phyloP scores from a whole-genome alignment of 169 alveolate genomes.

The Ichthyophthirius multifiliis region DNA sequence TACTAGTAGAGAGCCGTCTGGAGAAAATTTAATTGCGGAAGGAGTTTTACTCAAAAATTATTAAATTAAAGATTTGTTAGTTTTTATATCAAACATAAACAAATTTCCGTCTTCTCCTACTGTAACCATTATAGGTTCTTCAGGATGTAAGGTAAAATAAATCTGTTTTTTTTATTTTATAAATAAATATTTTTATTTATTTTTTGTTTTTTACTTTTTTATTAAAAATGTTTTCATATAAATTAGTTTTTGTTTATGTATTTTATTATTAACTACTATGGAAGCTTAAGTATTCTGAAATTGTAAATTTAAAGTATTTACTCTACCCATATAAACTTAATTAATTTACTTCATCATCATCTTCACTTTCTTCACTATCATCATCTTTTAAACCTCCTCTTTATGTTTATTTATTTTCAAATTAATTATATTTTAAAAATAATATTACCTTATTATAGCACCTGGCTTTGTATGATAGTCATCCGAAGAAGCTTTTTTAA shows the following conservation, averaged over 20 bases:
- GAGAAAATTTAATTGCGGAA: slow-evolving; percentile 68
- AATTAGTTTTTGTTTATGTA: slow-evolving; percentile 13
- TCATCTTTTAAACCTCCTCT: slow-evolving; percentile 10
- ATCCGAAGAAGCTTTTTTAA: slow-evolving; percentile 24
- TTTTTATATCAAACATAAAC: slow-evolving; percentile 68
- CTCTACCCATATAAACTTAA: not conserved
- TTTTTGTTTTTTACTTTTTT: not conserved
- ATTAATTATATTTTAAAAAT: not conserved
- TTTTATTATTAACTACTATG: slow-evolving; percentile 47
- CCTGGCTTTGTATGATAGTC: not conserved
- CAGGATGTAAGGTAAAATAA: slow-evolving; percentile 46
- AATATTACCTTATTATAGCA: not conserved
- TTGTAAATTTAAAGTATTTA: slow-evolving; percentile 23
- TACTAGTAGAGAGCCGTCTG: slow-evolving; percentile 77
- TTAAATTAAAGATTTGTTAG: slow-evolving; percentile 54
- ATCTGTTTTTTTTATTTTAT: slow-evolving; percentile 29
- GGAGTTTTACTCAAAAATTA: slow-evolving; percentile 70
- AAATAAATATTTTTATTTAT: not conserved
- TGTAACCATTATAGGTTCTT: slow-evolving; percentile 56
- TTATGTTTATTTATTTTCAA: not conserved
- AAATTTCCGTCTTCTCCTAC: slow-evolving; percentile 78
- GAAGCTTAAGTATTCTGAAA: slow-evolving; percentile 32
- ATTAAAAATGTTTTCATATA: slow-evolving; percentile 8
- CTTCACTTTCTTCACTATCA: slow-evolving; percentile 25
- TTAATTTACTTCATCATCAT: slow-evolving; percentile 9